Base-by-base conservation (phyloP, 2,329 filamentous ascomycete genomes). In the Ceratocystis destructans region DNA sequence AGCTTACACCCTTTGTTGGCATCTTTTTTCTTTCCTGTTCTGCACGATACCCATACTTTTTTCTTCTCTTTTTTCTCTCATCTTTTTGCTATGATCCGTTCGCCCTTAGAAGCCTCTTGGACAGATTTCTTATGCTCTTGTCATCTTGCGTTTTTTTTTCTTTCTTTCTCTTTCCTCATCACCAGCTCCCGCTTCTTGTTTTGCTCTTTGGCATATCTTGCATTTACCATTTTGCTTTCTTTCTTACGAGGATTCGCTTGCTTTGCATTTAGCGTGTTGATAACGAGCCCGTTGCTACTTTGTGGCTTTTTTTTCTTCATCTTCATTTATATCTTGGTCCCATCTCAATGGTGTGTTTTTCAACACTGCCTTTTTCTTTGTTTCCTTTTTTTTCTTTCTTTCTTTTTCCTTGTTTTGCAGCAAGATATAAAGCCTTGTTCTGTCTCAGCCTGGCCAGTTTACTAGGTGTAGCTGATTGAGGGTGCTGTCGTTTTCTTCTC, bases 221-320 rank as follows among this genome's bases (percentile, higher is more conserved):
- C 59, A 50, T 66, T 44, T 62, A 15, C 65, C 61, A 8, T 37
- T 44, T 28, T 28, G 4, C 28, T 28, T 53, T 20, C 62, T 45
- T 62, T 20, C 46, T 55, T 57, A 10, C 15, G 8, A 25, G 5
- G n/a, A 31, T 73, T 73, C 66, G 70, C 74, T 68, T 22, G 69
- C 71, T 69, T 71, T 64, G 70, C 68, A 70, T 71, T 71, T 71
- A 74, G 71, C 70, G 69, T 71, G 37, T 41, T 41, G 74, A 71
- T 70, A 68, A 28, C 69, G 73, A 73, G 73, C 73, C 48, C 48
- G 48, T 50, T 20, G 48, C 48, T 50, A 5, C 48, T 25, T 48
- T 48, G 20, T 48, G 46, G 20, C 20, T 20, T 50, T 8, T 22
- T 7, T 7, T 48, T 50, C 22, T 25, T 25, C 22, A 25, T 50